A percentile compares a stretch with the other conserved stretches of the same genome.
Evolutionary conservation across 2,329 filamentous ascomycete genomes (phyloP).

Genomic region (Fusarium sp.): DNA sequence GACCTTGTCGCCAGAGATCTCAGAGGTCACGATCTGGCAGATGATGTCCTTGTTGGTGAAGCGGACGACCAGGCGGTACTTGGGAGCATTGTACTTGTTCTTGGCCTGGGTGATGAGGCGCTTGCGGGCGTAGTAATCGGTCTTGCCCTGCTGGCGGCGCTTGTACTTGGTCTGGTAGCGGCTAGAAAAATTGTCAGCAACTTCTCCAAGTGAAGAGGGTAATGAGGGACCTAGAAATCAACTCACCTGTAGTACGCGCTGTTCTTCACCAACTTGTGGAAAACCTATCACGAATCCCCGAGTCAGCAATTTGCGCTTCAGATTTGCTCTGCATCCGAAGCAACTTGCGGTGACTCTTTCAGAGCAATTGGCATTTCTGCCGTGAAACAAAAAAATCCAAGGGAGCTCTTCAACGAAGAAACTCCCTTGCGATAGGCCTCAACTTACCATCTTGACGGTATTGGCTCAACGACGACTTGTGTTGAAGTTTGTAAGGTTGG

Average conservation of each 20-base stretch:
- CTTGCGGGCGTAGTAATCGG: conserved; percentile 99
- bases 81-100: conserved; percentile 99
- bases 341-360: conserved; percentile 94
- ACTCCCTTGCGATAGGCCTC: conserved; percentile 51
- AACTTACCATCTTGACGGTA: conserved; percentile 78
- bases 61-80: conserved; percentile 99
- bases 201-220: not conserved
- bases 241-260: conserved; percentile 98
- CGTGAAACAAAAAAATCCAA: conserved; percentile 43
- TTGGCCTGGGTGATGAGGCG: conserved; percentile 99
- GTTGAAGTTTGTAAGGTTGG: conserved; percentile 51
- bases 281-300: conserved; percentile 76
- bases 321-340: conserved; percentile 81
- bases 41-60: conserved; percentile 99
- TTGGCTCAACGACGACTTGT: conserved; percentile 58
- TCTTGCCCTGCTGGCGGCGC: conserved; percentile 95
- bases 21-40: conserved; percentile 95
- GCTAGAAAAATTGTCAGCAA: conserved; percentile 62
- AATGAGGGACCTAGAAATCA: not conserved
- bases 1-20: conserved; percentile 98
- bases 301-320: conserved; percentile 99
- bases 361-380: conserved; percentile 60
- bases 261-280: conserved; percentile 97
- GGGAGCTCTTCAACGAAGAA: conserved; percentile 19
- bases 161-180: conserved; percentile 99